phyloP scores from a whole-genome alignment of 2,329 filamentous ascomycete species.

The Cercospora canescens region DNA sequence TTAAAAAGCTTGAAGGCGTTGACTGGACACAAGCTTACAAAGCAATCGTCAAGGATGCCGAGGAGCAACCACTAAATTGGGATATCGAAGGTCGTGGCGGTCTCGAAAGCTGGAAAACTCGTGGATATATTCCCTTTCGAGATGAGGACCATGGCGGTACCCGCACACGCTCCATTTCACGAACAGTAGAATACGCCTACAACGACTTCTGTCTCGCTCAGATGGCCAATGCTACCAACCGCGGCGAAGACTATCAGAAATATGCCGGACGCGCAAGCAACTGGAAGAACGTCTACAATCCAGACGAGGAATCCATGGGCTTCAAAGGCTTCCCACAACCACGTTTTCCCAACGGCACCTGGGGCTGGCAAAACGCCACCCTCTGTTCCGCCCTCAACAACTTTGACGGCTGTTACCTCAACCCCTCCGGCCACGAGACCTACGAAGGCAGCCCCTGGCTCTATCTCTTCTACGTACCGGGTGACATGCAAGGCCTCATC shows the following conservation, averaged over 20 bases:
- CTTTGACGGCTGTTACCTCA: constrained; percentile 40
- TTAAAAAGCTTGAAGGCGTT: constrained; percentile 60
- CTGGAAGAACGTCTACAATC: constrained; percentile 52
- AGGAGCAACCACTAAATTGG: constrained; percentile 30
- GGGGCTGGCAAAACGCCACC: constrained; percentile 24
- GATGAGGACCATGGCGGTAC: constrained; percentile 60
- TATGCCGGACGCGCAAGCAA: constrained; percentile 61
- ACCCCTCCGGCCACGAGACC: constrained; percentile 21
- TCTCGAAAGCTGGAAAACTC: constrained; percentile 42
- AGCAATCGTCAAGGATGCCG: constrained; percentile 35
- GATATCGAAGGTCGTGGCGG: constrained; percentile 42
- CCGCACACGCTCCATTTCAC: constrained; percentile 47
- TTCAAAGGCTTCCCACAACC: constrained; percentile 27
- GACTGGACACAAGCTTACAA: constrained; percentile 35
- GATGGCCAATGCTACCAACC: constrained; percentile 59
- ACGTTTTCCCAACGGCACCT: constrained; percentile 20
- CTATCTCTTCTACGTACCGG: constrained; percentile 25
- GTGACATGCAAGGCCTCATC: constrained; percentile 24
- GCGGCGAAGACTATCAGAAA: constrained; percentile 53
- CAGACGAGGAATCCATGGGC: constrained; percentile 22
- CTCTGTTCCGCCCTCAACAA: constrained; percentile 22
- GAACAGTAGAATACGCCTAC: constrained; percentile 55
- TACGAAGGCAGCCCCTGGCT: constrained; percentile 25
- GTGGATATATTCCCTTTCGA: constrained; percentile 41
- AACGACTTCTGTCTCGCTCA: constrained; percentile 70